Percentiles rank a stretch among this genome's conserved stretches.
Evolutionary conservation across 441 rosid genomes (phyloP).

Genomic region (Syzygium malaccense): DNA sequence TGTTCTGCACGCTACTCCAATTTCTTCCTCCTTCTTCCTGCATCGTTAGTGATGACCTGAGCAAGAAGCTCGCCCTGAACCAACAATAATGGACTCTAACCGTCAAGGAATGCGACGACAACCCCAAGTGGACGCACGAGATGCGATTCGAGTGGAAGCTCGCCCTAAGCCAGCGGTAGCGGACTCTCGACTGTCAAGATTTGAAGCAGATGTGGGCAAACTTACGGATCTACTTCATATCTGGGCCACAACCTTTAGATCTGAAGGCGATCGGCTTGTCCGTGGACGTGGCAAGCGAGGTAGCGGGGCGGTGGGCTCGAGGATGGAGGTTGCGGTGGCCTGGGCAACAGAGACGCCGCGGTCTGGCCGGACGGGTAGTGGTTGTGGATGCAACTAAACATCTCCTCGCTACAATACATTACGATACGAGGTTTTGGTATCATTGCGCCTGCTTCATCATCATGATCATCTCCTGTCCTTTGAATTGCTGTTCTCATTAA

Average conservation of each 20-base stretch:
- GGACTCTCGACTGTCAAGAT: background rate
- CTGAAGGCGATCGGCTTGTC: accelerated
- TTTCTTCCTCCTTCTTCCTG: background rate
- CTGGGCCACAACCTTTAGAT: background rate
- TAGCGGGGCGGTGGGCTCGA: background rate
- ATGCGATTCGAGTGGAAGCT: background rate
- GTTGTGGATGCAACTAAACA: background rate
- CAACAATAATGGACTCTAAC: background rate
- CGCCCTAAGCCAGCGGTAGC: background rate
- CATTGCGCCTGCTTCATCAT: background rate
- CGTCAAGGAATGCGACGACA: background rate
- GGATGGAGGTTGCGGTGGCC: background rate
- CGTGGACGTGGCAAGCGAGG: background rate
- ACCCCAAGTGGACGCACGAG: background rate
- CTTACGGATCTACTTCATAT: background rate
- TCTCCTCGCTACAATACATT: background rate
- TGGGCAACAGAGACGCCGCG: background rate
- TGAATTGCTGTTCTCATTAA: background rate
- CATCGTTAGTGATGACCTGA: background rate
- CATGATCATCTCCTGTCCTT: background rate
- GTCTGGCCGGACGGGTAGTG: background rate
- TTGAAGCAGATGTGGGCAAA: background rate
- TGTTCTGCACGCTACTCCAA: background rate
- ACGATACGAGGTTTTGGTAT: background rate
- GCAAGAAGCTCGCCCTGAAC: background rate